Evolutionary conservation across 345 rosid species (phyloP).

Genomic region (Eucalyptus curtisii): DNA sequence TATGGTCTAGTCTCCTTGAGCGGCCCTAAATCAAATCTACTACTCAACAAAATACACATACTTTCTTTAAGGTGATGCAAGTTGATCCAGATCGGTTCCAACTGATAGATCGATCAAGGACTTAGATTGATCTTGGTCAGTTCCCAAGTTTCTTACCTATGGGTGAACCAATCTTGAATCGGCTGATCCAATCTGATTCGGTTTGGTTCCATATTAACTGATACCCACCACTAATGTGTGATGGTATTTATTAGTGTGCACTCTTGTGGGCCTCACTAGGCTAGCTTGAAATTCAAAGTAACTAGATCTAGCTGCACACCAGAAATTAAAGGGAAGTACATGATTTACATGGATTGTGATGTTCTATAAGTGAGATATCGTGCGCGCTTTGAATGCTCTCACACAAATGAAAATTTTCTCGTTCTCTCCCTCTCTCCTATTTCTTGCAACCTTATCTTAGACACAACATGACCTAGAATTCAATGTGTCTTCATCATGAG

Average conservation of each 20-base stretch:
- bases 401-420: not conserved
- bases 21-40: not conserved
- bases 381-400: not conserved
- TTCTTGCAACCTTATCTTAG: not conserved
- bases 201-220: accelerated
- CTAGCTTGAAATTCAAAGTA: not conserved
- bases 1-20: not conserved
- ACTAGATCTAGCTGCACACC: not conserved
- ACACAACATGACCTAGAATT: not conserved
- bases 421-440: not conserved
- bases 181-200: accelerated
- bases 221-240: not conserved
- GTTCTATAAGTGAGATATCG: not conserved
- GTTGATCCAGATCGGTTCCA: not conserved
- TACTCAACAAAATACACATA: not conserved
- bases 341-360: not conserved
- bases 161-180: not conserved
- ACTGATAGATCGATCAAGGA: not conserved
- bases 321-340: not conserved
- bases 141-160: not conserved
- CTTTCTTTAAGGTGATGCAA: not conserved
- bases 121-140: not conserved
- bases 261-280: not conserved
- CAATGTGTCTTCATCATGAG: not conserved
- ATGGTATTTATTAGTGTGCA: not conserved